A percentile compares a stretch with the other conserved stretches of the same genome.
phyloP scores from a whole-genome alignment of 305 asterid species.

The Fraxinus baroniana region DNA sequence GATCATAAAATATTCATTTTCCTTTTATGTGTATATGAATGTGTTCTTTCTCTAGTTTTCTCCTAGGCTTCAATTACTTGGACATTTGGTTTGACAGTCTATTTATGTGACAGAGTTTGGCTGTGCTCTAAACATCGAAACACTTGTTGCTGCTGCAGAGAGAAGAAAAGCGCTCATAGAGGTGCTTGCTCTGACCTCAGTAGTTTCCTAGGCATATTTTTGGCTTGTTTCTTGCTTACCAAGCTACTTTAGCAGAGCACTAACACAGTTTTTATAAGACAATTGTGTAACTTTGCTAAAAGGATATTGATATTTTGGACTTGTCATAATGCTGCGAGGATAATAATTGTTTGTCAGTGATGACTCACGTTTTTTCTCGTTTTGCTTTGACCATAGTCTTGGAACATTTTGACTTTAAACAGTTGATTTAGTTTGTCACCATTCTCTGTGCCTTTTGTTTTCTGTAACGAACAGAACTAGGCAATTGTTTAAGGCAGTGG shows the following conservation, averaged over 20 bases:
- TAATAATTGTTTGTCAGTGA: not conserved
- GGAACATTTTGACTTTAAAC: not conserved
- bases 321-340: not conserved
- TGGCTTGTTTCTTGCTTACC: constrained; percentile 9
- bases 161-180: constrained; percentile 90
- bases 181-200: constrained; percentile 45
- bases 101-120: constrained; percentile 68
- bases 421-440: not conserved
- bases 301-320: not conserved
- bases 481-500: not conserved
- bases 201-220: constrained; percentile 16
- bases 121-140: constrained; percentile 93
- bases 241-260: not conserved
- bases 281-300: not conserved
- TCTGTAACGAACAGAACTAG: not conserved
- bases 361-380: not conserved
- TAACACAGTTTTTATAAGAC: not conserved
- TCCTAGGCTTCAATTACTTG: constrained; percentile 6
- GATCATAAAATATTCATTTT: not conserved
- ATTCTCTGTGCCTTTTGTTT: not conserved
- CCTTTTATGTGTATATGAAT: constrained; percentile 12
- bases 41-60: constrained; percentile 13
- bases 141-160: constrained; percentile 99
- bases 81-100: constrained; percentile 19
- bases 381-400: not conserved